A percentile compares a stretch with the other conserved stretches of the same genome.
phyloP scores from a whole-genome alignment of 805 yeast species.

The Kodamaea jinghongensis region DNA sequence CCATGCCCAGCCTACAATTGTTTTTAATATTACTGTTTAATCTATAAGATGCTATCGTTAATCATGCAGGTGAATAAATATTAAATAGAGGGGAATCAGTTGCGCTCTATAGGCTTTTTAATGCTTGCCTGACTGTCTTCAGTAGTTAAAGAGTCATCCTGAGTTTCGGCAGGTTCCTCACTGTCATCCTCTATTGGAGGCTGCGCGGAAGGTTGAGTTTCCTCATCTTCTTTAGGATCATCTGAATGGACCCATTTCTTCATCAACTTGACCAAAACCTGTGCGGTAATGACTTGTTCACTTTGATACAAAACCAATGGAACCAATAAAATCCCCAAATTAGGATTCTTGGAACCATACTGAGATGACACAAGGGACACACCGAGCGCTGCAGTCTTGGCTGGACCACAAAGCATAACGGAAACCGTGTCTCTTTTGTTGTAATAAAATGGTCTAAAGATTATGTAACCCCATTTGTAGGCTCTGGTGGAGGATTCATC shows the following conservation, averaged over 20 bases:
- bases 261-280: constrained; percentile 62
- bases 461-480: constrained; percentile 45
- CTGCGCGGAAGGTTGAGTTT: constrained; percentile 3
- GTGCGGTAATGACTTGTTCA: constrained; percentile 83
- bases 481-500: constrained; percentile 38
- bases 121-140: too few species aligned
- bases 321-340: constrained; percentile 70
- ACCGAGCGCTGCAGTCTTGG: constrained; percentile 90
- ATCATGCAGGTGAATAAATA: too few species aligned
- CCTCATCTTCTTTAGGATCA: constrained; percentile 14
- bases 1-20: too few species aligned
- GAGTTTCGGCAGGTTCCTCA: background rate
- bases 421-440: constrained; percentile 70
- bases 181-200: background rate
- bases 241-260: constrained; percentile 61
- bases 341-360: constrained; percentile 60
- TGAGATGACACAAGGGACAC: constrained; percentile 80
- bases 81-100: too few species aligned
- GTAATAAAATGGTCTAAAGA: constrained; percentile 66
- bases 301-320: constrained; percentile 86
- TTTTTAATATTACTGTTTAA: too few species aligned
- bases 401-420: constrained; percentile 85
- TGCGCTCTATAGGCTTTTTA: too few species aligned
- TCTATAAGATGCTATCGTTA: too few species aligned
- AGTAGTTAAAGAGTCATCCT: too few species aligned